Percentiles rank a stretch among this genome's conserved stretches.
phyloP scores from a whole-genome alignment of 2,329 filamentous ascomycete species.

The Boeremia exigua region DNA sequence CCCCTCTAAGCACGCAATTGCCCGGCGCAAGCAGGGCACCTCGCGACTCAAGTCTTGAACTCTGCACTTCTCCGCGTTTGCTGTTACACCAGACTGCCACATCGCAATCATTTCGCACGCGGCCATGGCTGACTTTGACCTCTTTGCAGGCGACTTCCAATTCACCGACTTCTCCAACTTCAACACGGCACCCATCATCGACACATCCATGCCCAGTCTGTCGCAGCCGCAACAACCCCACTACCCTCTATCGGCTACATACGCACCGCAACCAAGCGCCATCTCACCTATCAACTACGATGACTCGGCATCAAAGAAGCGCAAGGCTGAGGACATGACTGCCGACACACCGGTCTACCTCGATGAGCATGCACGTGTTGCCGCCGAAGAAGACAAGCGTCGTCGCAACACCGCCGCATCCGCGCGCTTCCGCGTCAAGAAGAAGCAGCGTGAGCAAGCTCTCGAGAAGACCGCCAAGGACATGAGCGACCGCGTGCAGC shows the following conservation, averaged over 20 bases:
- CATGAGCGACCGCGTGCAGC: conserved; percentile 57
- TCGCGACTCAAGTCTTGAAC: conserved; percentile 6
- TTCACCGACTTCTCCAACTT: conserved; percentile 56
- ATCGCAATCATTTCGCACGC: conserved; percentile 4
- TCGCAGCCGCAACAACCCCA: conserved; percentile 33
- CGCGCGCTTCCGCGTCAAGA: conserved; percentile 61
- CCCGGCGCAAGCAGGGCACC: conserved; percentile 13
- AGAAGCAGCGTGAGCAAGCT: conserved; percentile 61
- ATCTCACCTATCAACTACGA: conserved; percentile 41
- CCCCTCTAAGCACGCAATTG: conserved; percentile 48
- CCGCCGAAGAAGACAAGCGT: conserved; percentile 61
- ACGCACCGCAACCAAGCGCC: conserved; percentile 35
- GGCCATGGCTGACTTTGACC: conserved; percentile 46
- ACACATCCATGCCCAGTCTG: conserved; percentile 38
- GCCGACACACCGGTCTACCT: conserved; percentile 41
- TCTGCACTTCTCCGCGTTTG: conserved; percentile 1
- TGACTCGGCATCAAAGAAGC: conserved; percentile 51
- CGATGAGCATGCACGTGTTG: conserved; percentile 55
- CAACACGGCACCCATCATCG: conserved; percentile 36
- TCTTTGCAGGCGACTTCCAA: conserved; percentile 51
- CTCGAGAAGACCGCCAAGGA: conserved; percentile 60
- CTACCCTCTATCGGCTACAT: conserved; percentile 37
- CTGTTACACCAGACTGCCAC: conserved; percentile 7
- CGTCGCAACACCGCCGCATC: conserved; percentile 61
- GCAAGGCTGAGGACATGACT: conserved; percentile 51